Evolutionary conservation across 257 asterid species (phyloP), one percentile per base, ranked within the genome.

Genomic region (Penstemon barbatus): DNA sequence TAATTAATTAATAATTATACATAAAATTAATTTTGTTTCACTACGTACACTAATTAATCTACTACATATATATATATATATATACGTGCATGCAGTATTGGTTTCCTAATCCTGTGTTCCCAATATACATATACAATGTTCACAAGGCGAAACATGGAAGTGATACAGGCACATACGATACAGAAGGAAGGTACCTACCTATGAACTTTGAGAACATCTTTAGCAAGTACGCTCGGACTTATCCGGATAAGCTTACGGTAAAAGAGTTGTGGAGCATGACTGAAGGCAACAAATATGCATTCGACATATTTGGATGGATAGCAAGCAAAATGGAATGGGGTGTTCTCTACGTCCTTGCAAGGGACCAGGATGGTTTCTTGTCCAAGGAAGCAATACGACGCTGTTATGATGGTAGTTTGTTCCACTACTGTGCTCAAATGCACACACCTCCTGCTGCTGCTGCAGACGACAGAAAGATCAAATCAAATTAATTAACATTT

Each of bases 121-220:
- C 97, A 0, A 79, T 92, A 69, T 85, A 90, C 79, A 55, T 92
- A 4, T 44, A 71, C 51, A 92, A 90, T 81, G 79, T 90, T 67
- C 97, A 92, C 77, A 86, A 74, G 76, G 71, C 89, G 45, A 92
- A 86, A 80, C 96, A 92, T 18, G 98, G 98, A 44, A 92, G 98
- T 8, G 87, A 82, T 70, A 70, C 97, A 0, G 85, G 82, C 49
- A 82, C 95, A 15, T 92, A 86, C 6, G 97, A 92, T 69, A 79
- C 72, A 0, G 98, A 92, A 81, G 97, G 96, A 72, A 88, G 98
- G 98, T 92, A 70, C 52, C 3, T 73, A 8, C 97, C 96, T 0
- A 88, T 72, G 60, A 73, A 84, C 25, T 90, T 92, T 18, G 98
- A 92, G 95, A 90, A 79, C 48, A 66, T 90, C 8, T 92, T 90